Evolutionary conservation across 176 grass and related monocot genomes (phyloP), one percentile per base, ranked within the genome.

Genomic region (Oryza coarctata): DNA sequence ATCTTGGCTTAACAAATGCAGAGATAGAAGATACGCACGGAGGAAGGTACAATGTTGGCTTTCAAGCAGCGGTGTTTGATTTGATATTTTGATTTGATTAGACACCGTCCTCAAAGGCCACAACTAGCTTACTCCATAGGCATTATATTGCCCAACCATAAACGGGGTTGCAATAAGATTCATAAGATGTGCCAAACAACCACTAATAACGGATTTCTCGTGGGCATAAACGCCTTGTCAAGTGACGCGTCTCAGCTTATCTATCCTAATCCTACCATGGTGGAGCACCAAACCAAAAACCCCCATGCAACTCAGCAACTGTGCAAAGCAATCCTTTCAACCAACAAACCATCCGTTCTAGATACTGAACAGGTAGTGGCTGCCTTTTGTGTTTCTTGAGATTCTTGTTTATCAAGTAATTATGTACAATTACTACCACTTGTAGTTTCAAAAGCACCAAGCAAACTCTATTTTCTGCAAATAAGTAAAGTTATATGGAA

Each of bases 141-240:
- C 17, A 2, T 55, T 55, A 6, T 55, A 55, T 18, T 55, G 18
- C 15, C 47, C 49, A 55, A 55, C 18, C 49, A 55, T 20, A 55
- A 55, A 55, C 49, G 49, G 49, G 49, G 49, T 18, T 55, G 49
- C 49, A 20, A 55, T 55, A 20, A 18, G 18, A 55, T 22, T 18
- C 1, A 83, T 68, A 15, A 13, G 82, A 77, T 17, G 49, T 28
- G 50, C 45, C n/a, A n/a, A n/a, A n/a, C n/a, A n/a, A 18, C 65
- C 70, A 13, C 65, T 55, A 35, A 65, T 75, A 85, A 78, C 47
- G 65, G 36, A 28, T 71, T 77, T 76, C 50, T 31, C 45, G 49
- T 77, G 60, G 63, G 70, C 71, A 55, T 15, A 35, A 69, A 33
- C 15, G 18, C 10, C n/a, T 26, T 17, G 15, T 29, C 27, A 70